phyloP scores from a whole-genome alignment of 495 filamentous ascomycete genomes.

The Xylaria intraflava region DNA sequence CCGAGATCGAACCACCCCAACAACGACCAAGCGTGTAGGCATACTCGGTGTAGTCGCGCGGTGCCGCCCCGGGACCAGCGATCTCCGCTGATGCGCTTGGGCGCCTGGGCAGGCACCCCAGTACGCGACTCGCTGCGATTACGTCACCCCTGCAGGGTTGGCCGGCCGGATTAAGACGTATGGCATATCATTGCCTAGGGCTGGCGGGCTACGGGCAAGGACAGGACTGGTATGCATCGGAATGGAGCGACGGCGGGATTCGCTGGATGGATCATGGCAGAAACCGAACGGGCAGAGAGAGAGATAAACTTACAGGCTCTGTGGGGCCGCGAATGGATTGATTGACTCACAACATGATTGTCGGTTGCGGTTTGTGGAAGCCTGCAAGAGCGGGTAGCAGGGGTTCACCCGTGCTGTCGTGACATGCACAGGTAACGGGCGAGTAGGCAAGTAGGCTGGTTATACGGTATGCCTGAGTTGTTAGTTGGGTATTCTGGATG shows the following conservation, averaged over 20 bases:
- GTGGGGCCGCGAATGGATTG: constrained; percentile 4
- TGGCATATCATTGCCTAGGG: constrained; percentile 4
- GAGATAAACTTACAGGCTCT: background rate
- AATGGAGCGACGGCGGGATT: constrained; percentile 6
- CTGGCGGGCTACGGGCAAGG: constrained; percentile 5
- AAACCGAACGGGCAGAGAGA: background rate
- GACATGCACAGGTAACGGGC: constrained; percentile 28
- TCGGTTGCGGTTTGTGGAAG: constrained; percentile 13
- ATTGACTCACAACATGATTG: constrained; percentile 3
- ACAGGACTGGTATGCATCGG: constrained; percentile 9
- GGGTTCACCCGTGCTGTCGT: constrained; percentile 30
- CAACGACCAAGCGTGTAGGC: background rate
- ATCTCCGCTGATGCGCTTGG: constrained; percentile 8
- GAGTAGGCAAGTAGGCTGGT: constrained; percentile 17
- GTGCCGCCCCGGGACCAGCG: constrained; percentile 1
- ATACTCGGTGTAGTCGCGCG: constrained; percentile 2
- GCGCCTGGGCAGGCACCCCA: background rate
- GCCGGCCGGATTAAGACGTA: background rate
- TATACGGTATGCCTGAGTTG: background rate
- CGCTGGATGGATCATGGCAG: background rate
- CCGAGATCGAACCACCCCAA: constrained; percentile 10
- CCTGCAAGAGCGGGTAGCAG: constrained; percentile 33
- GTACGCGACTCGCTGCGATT: background rate
- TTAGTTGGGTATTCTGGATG: background rate
- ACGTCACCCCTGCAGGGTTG: constrained; percentile 7